These are phyloP conservation scores for Orbilia ellipsospora DNA, from an alignment of 2,329 filamentous ascomycete genomes.

Conservation along the genomic window DNA sequence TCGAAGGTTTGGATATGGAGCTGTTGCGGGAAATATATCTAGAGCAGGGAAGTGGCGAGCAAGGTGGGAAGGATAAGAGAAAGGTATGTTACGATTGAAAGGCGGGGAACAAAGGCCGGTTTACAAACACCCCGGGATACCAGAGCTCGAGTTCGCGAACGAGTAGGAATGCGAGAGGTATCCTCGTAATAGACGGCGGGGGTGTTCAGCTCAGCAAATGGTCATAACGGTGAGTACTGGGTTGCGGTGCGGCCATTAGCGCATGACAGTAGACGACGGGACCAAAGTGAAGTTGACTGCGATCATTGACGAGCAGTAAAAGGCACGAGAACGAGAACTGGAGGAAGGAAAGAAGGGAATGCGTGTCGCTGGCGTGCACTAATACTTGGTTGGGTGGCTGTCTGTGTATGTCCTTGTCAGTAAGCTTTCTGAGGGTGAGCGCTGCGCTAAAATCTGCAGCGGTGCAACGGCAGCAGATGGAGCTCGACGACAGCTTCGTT, in stretches of 20 bases:
- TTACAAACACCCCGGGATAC: slow-evolving; percentile 2
- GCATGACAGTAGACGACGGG: slow-evolving; percentile 33
- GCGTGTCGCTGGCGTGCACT: too few species aligned
- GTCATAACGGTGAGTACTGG: slow-evolving; percentile 1
- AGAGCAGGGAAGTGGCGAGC: neutral
- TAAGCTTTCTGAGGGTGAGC: neutral
- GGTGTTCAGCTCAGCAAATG: slow-evolving; percentile 5
- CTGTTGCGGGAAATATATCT: too few species aligned
- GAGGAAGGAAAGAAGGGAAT: too few species aligned
- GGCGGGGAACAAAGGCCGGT: slow-evolving; percentile 27
- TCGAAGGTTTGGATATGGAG: too few species aligned
- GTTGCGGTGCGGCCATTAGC: slow-evolving; percentile 33
- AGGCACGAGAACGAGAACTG: too few species aligned
- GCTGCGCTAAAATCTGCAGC: neutral
- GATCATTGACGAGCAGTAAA: slow-evolving; percentile 5
- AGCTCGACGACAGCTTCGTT: too few species aligned
- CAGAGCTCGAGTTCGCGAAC: neutral
- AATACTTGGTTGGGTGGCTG: too few species aligned
- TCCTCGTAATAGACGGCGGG: neutral
- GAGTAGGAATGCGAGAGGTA: slow-evolving; percentile 2
- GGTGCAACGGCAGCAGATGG: too few species aligned
- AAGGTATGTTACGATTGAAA: slow-evolving; percentile 3
- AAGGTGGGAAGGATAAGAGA: neutral
- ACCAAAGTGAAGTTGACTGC: neutral
- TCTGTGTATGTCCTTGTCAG: neutral